Conservation (phyloP, 371 early-diverging fungal species). For the Chytridiales sp. region DNA sequence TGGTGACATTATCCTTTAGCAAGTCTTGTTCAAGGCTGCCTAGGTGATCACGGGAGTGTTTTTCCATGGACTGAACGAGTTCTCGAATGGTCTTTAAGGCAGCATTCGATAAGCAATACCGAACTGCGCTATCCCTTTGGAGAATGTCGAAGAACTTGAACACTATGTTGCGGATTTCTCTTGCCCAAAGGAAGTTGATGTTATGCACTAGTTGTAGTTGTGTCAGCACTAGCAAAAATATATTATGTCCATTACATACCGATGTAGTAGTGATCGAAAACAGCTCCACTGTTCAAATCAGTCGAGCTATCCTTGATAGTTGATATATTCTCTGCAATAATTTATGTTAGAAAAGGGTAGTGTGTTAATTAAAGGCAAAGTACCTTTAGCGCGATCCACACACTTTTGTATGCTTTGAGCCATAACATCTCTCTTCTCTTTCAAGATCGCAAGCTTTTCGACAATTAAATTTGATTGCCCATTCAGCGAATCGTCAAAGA, state of each 20-base stretch:
- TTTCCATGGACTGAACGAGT: constrained; percentile 23
- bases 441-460: constrained; percentile 37
- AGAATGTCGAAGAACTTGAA: constrained; percentile 45
- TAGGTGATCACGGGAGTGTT: not conserved
- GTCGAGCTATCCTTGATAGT: constrained; percentile 1
- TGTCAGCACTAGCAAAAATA: no score
- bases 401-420: constrained; percentile 32
- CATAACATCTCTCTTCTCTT: constrained; percentile 44
- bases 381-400: constrained; percentile 9
- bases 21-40: no score
- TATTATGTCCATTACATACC: no score
- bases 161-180: constrained; percentile 43
- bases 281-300: not conserved
- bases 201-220: constrained; percentile 53
- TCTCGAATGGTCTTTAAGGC: constrained; percentile 45
- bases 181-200: constrained; percentile 48
- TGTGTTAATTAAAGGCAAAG: not conserved
- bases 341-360: not conserved
- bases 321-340: no score
- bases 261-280: constrained; percentile 24
- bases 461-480: constrained; percentile 35
- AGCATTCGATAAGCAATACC: constrained; percentile 48
- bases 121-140: constrained; percentile 30
- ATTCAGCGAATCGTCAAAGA: constrained; percentile 37
- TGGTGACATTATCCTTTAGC: not conserved